Conservation (phyloP, 2,329 filamentous ascomycete species). For the Paecilomyces sp. region DNA sequence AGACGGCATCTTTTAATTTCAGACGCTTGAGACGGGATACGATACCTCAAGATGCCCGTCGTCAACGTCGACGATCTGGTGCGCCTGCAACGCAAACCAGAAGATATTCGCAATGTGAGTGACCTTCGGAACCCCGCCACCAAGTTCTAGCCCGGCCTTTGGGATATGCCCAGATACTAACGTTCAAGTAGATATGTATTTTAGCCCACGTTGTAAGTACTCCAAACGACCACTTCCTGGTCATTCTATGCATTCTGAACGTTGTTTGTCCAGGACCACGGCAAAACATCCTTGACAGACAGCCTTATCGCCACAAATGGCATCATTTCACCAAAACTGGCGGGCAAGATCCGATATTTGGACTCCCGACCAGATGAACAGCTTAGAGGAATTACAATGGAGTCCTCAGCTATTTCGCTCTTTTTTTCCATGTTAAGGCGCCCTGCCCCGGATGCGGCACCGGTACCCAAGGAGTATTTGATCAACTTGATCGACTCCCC, state of each 20-base stretch:
- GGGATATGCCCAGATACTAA: constrained; percentile 20
- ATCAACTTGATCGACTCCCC: constrained; percentile 98
- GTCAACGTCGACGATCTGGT: constrained; percentile 87
- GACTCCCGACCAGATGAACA: constrained; percentile 96
- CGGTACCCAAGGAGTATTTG: constrained; percentile 78
- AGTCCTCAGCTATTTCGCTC: constrained; percentile 94
- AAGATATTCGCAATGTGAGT: constrained; percentile 86
- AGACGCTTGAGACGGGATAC: constrained; percentile 7
- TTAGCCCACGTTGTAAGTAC: constrained; percentile 74
- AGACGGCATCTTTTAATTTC: background rate
- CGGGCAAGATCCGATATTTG: constrained; percentile 95
- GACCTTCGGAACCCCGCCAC: constrained; percentile 4
- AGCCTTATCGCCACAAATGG: constrained; percentile 96
- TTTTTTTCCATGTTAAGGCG: constrained; percentile 88
- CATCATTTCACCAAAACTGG: constrained; percentile 96
- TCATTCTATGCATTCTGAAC: background rate
- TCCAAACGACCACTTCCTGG: background rate
- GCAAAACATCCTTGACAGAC: constrained; percentile 95
- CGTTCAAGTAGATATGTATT: constrained; percentile 69
- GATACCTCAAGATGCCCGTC: constrained; percentile 66
- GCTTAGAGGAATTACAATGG: constrained; percentile 97
- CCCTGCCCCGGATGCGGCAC: constrained; percentile 57
- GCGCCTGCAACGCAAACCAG: constrained; percentile 76
- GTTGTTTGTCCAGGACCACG: constrained; percentile 63
- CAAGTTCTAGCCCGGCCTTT: constrained; percentile 16